Evolutionary conservation across 2,329 filamentous ascomycete species (phyloP).

Genomic region (Colletotrichum trifolii): DNA sequence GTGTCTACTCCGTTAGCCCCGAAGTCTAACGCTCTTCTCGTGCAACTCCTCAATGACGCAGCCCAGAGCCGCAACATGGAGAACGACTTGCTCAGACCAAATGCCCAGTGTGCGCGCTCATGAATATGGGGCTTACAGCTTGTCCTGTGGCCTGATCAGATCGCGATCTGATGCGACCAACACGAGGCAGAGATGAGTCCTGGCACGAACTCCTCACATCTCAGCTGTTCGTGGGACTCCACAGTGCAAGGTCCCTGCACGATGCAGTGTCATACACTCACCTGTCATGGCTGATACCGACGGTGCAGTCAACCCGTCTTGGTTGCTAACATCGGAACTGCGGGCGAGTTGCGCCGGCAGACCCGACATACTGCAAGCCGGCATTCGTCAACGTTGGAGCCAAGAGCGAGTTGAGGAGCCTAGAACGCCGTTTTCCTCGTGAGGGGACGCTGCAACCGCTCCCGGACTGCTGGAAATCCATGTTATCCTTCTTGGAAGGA

Average conservation of each 20-base stretch:
- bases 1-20: slow-evolving; percentile 1
- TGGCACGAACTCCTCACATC: slow-evolving; percentile 29
- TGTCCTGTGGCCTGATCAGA: slow-evolving; percentile 17
- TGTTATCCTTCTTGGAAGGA: slow-evolving; percentile 18
- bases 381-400: slow-evolving; percentile 30
- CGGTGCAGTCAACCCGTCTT: slow-evolving; percentile 22
- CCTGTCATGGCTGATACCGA: slow-evolving; percentile 24
- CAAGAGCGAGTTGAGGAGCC: slow-evolving; percentile 28
- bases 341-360: slow-evolving; percentile 36
- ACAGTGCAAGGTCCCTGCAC: slow-evolving; percentile 33
- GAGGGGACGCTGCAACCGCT: slow-evolving; percentile 29
- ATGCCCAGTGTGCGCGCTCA: not conserved
- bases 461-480: slow-evolving; percentile 21
- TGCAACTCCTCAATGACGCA: slow-evolving; percentile 20
- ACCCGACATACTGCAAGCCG: slow-evolving; percentile 31
- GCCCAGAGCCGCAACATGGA: not conserved
- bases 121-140: not conserved
- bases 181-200: slow-evolving; percentile 16
- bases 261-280: slow-evolving; percentile 30
- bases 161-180: slow-evolving; percentile 32
- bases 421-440: slow-evolving; percentile 30
- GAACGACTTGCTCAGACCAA: not conserved
- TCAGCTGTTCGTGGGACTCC: slow-evolving; percentile 26
- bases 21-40: slow-evolving; percentile 18
- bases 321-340: slow-evolving; percentile 33